Conservation (phyloP, 164 flowering plant species). For the Piper longum region DNA sequence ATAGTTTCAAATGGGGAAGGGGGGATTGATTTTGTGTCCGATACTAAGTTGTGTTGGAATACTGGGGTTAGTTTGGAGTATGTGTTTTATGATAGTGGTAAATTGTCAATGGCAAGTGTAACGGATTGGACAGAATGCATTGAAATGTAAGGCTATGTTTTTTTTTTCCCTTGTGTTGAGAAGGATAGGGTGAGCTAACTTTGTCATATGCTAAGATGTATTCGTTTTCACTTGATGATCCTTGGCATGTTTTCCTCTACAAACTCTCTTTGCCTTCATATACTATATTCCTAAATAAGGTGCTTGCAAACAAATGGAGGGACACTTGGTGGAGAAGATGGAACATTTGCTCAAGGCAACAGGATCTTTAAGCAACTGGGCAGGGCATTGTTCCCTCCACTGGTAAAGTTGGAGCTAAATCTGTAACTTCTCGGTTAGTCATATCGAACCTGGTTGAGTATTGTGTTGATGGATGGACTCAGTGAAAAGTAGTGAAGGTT, state of each 20-base stretch:
- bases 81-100: background rate
- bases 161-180: background rate
- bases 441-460: too few species aligned
- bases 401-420: too few species aligned
- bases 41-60: background rate
- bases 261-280: background rate
- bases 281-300: background rate
- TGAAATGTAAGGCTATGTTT: background rate
- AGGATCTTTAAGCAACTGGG: too few species aligned
- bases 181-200: background rate
- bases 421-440: too few species aligned
- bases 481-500: too few species aligned
- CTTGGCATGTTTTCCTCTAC: background rate
- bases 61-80: background rate
- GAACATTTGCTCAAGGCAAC: too few species aligned
- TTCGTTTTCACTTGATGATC: background rate
- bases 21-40: background rate
- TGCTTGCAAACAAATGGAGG: background rate
- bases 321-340: background rate
- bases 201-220: background rate
- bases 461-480: too few species aligned
- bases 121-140: background rate
- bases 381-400: too few species aligned
- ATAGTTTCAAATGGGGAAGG: slow-evolving; percentile 1
- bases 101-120: background rate